phyloP scores from a whole-genome alignment of 2,329 filamentous ascomycete genomes.

The Paecilomyces dactylethromorphus region DNA sequence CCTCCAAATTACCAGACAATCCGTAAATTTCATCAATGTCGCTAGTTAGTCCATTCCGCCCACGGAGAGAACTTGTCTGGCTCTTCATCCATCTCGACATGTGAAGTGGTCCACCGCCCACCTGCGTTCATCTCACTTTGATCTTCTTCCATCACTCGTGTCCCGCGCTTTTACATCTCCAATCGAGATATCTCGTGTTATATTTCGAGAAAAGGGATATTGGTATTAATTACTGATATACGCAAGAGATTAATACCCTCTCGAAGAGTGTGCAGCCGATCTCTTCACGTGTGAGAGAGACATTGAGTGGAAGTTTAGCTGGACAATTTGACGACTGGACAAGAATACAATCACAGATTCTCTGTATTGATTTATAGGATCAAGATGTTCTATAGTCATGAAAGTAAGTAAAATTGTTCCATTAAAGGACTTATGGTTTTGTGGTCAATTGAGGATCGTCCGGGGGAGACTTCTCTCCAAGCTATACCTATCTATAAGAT shows the following conservation, averaged over 20 bases:
- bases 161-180: neutral
- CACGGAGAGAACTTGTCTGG: neutral
- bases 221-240: neutral
- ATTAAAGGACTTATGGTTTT: too few species aligned
- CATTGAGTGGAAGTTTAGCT: neutral
- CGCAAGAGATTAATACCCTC: neutral
- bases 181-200: neutral
- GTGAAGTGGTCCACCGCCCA: neutral
- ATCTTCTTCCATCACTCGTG: neutral
- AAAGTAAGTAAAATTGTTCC: constrained; percentile 57
- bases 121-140: neutral
- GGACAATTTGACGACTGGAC: neutral
- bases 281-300: neutral
- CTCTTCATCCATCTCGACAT: neutral
- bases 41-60: neutral
- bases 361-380: neutral
- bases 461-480: neutral
- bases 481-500: constrained; percentile 1
- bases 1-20: neutral
- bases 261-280: neutral
- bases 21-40: neutral
- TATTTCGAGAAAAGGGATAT: neutral
- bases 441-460: neutral
- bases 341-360: neutral
- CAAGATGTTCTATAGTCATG: constrained; percentile 90